Evolutionary conservation across 208 protist species (phyloP).

Genomic region (Crithidia bombi): DNA sequence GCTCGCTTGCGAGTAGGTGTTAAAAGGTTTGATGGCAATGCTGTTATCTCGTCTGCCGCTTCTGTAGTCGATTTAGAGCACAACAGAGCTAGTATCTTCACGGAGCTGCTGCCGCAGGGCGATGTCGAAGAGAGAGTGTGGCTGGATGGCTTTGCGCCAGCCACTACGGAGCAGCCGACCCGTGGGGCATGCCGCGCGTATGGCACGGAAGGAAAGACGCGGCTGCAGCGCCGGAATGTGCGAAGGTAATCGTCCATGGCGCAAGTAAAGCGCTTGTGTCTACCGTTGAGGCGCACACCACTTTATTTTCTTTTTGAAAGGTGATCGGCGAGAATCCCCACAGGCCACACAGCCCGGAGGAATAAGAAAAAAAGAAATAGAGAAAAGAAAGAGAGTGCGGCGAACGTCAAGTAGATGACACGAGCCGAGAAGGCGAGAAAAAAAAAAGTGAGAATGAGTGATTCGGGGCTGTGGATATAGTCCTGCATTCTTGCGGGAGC

Average conservation of each 20-base stretch:
- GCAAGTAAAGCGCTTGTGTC: too few relatives aligned
- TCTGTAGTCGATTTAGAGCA: conserved; percentile 25
- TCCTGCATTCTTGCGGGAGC: too few relatives aligned
- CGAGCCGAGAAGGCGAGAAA: too few relatives aligned
- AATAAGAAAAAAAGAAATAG: too few relatives aligned
- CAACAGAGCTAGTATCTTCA: conserved; percentile 40
- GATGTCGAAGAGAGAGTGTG: conserved; percentile 1
- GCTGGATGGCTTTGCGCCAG: background rate
- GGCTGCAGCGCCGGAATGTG: conserved; percentile 25
- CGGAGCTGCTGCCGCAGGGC: conserved; percentile 5
- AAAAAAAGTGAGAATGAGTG: too few relatives aligned
- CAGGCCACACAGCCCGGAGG: too few relatives aligned
- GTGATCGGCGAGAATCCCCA: too few relatives aligned
- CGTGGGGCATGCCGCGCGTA: conserved; percentile 43
- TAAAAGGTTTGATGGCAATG: background rate
- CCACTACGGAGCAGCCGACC: conserved; percentile 32
- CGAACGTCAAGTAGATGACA: too few relatives aligned
- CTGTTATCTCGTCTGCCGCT: background rate
- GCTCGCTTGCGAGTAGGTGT: conserved; percentile 16
- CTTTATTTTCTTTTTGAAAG: too few relatives aligned
- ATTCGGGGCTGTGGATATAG: too few relatives aligned
- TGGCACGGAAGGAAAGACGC: conserved; percentile 43
- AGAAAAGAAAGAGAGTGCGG: too few relatives aligned
- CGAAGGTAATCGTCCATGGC: conserved; percentile 38
- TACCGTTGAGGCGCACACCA: too few relatives aligned